Percentiles rank a stretch among this genome's conserved stretches.
Conservation (phyloP, 768 basidiomycete genomes). For the Tylopilus sp. region DNA sequence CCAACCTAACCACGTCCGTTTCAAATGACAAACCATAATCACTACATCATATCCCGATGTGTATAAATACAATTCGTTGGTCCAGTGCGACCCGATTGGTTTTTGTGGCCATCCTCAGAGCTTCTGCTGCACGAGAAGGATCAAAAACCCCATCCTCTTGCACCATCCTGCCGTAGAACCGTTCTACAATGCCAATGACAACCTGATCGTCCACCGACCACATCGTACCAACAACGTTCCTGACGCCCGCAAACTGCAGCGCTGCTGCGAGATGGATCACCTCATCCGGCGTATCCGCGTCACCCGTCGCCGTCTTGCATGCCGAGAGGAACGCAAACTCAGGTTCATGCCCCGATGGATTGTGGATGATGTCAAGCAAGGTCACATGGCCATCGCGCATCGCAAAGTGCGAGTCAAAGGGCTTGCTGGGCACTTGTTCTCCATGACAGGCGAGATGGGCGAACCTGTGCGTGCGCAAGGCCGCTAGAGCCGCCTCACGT, state of each 20-base stretch:
- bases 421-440: slow-evolving; percentile 5
- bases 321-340: slow-evolving; percentile 32
- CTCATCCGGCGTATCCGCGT: slow-evolving; percentile 23
- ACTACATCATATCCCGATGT: slow-evolving; percentile 13
- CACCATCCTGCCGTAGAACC: slow-evolving; percentile 21
- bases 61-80: slow-evolving; percentile 22
- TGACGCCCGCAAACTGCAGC: slow-evolving; percentile 27
- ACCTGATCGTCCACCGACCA: slow-evolving; percentile 27
- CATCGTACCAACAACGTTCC: slow-evolving; percentile 31
- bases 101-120: slow-evolving; percentile 12
- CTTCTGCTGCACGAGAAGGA: slow-evolving; percentile 13
- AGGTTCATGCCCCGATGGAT: slow-evolving; percentile 5
- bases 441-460: slow-evolving; percentile 31
- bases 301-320: slow-evolving; percentile 28
- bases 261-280: slow-evolving; percentile 31
- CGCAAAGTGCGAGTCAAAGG: slow-evolving; percentile 20
- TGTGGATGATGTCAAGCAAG: slow-evolving; percentile 23
- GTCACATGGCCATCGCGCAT: slow-evolving; percentile 17
- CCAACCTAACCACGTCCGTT: too few species aligned
- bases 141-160: slow-evolving; percentile 14
- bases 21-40: background rate
- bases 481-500: slow-evolving; percentile 4
- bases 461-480: slow-evolving; percentile 15
- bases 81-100: slow-evolving; percentile 16
- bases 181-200: slow-evolving; percentile 11